phyloP scores from a whole-genome alignment of 257 asterid genomes.

The Fraxinus excelsior region DNA sequence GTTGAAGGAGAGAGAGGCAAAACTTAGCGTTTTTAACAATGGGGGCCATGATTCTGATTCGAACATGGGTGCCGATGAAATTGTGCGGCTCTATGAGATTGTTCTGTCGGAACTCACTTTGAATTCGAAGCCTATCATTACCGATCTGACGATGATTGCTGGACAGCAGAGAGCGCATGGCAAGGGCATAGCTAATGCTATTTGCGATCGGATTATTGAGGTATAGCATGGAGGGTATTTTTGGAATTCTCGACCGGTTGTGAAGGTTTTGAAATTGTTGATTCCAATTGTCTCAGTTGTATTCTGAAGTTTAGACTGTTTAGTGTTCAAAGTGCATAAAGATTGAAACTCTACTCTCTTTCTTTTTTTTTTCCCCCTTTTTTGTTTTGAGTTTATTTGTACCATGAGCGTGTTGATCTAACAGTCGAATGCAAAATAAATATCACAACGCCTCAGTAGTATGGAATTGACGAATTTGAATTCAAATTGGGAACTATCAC shows the following conservation, averaged over 20 bases:
- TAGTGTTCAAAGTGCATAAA: conserved; percentile 33
- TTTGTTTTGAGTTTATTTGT: conserved; percentile 3
- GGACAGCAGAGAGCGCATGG: conserved; percentile 78
- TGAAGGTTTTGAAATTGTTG: conserved; percentile 34
- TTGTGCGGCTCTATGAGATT: conserved; percentile 73
- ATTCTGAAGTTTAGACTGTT: conserved; percentile 37
- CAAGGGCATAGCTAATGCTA: conserved; percentile 80
- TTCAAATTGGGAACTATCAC: background rate
- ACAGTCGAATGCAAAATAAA: conserved; percentile 18
- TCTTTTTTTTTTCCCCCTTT: background rate
- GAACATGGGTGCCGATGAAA: conserved; percentile 52
- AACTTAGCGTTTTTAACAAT: conserved; percentile 60
- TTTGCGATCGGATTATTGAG: conserved; percentile 87
- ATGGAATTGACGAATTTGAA: background rate
- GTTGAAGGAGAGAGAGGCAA: conserved; percentile 78
- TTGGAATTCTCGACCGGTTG: conserved; percentile 35
- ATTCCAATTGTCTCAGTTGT: conserved; percentile 36
- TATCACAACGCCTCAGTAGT: background rate
- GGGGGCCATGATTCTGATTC: conserved; percentile 35
- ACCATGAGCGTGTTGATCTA: conserved; percentile 25
- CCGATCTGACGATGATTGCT: conserved; percentile 91
- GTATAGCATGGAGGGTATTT: conserved; percentile 55
- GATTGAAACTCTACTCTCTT: conserved; percentile 16
- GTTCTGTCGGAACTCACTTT: conserved; percentile 68
- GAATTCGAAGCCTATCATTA: conserved; percentile 85